These are phyloP conservation scores for Hydrangea macrophylla DNA, from an alignment of 148 eudicot genomes.

Conservation along the genomic window DNA sequence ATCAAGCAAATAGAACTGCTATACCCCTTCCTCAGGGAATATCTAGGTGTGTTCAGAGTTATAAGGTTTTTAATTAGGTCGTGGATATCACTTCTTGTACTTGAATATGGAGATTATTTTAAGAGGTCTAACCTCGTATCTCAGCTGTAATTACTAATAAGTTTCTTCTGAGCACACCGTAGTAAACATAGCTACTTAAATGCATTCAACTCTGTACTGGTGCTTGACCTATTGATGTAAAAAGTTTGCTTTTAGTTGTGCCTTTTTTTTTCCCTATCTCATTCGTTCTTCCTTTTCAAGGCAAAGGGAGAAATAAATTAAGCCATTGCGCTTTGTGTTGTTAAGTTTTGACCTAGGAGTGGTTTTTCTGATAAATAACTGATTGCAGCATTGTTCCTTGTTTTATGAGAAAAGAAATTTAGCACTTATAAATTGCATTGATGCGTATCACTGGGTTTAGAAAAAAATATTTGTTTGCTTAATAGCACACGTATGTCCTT, in stretches of 20 bases:
- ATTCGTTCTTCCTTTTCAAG: slow-evolving; percentile 2
- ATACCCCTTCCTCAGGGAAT: slow-evolving; percentile 92
- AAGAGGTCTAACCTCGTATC: slow-evolving; percentile 28
- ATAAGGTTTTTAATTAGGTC: slow-evolving; percentile 56
- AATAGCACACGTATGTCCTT: too few species aligned
- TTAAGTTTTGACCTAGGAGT: background rate
- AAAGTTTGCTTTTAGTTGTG: background rate
- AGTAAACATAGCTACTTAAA: slow-evolving; percentile 8
- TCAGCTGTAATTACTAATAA: slow-evolving; percentile 37
- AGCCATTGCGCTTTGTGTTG: background rate
- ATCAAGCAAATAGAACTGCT: slow-evolving; percentile 57
- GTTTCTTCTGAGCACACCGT: slow-evolving; percentile 19
- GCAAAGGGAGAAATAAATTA: background rate
- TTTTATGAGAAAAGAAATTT: too few species aligned
- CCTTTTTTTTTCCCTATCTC: background rate
- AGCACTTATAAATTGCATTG: too few species aligned
- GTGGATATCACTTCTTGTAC: slow-evolving; percentile 36
- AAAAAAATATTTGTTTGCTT: too few species aligned
- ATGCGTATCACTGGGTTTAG: too few species aligned
- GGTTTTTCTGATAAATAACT: background rate
- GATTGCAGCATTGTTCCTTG: background rate
- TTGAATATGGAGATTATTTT: slow-evolving; percentile 23
- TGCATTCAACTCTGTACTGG: slow-evolving; percentile 16
- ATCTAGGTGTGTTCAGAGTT: slow-evolving; percentile 96
- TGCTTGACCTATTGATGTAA: slow-evolving; percentile 15